Evolutionary conservation across 2,329 filamentous ascomycete genomes (phyloP).

Genomic region (Alternaria viburni): DNA sequence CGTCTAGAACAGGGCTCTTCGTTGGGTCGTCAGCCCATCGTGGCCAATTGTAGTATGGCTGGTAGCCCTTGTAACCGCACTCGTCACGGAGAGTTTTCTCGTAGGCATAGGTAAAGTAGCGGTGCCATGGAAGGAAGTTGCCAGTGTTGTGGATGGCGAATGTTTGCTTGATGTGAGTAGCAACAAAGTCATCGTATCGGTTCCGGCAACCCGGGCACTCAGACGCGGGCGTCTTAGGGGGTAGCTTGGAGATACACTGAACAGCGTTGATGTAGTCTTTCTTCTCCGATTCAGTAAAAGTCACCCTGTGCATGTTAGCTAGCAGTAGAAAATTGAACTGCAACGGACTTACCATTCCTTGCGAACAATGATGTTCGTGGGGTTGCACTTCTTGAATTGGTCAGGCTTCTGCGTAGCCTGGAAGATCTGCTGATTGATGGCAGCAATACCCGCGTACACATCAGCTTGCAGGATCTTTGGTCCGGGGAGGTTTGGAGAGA

Average conservation of each 20-base stretch:
- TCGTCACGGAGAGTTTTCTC: slow-evolving; percentile 38
- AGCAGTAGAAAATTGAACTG: neutral
- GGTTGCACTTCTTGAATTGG: slow-evolving; percentile 43
- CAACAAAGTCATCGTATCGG: slow-evolving; percentile 42
- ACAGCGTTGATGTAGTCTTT: slow-evolving; percentile 41
- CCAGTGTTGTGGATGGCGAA: slow-evolving; percentile 36
- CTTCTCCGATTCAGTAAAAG: slow-evolving; percentile 34
- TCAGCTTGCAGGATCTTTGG: slow-evolving; percentile 29
- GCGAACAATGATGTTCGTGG: slow-evolving; percentile 49
- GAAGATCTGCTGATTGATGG: slow-evolving; percentile 34
- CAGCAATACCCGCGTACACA: slow-evolving; percentile 30
- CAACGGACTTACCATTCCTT: slow-evolving; percentile 50
- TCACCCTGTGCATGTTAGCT: slow-evolving; percentile 24
- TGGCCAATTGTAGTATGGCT: slow-evolving; percentile 42
- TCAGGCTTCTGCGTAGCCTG: slow-evolving; percentile 26
- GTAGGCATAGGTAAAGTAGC: slow-evolving; percentile 36
- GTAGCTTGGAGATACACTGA: slow-evolving; percentile 35
- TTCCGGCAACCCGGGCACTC: slow-evolving; percentile 37
- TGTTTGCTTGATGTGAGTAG: slow-evolving; percentile 39
- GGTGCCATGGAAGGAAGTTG: slow-evolving; percentile 38
- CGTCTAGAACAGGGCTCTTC: slow-evolving; percentile 62
- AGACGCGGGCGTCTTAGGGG: slow-evolving; percentile 29
- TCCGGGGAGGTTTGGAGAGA: slow-evolving; percentile 9
- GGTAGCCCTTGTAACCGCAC: slow-evolving; percentile 38
- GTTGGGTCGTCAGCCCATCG: slow-evolving; percentile 33